These are phyloP conservation scores for Aegilops bicornis DNA, from an alignment of 176 grass and related monocot genomes.

Conservation along the genomic window DNA sequence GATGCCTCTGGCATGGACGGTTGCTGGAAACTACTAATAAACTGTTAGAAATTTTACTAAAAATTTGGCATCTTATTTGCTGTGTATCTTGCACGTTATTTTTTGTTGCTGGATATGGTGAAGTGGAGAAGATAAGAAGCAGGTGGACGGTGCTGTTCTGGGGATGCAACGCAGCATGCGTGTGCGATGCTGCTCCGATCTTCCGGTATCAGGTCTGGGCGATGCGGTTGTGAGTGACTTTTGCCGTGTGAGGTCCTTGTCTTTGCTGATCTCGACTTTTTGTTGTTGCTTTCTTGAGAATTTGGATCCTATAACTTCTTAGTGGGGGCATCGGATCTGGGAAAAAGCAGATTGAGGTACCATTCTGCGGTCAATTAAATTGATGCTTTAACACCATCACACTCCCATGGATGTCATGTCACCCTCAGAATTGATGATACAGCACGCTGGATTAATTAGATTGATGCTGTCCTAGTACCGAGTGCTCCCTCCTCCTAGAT, in stretches of 20 bases:
- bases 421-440: neutral
- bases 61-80: neutral
- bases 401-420: neutral
- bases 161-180: slow-evolving; percentile 16
- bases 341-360: neutral
- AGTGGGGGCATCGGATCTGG: neutral
- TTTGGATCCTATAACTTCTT: neutral
- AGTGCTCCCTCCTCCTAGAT: too few relatives aligned
- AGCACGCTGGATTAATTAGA: too few relatives aligned
- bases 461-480: too few relatives aligned
- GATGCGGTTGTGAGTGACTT: neutral
- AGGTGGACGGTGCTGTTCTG: neutral
- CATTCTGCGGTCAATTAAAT: neutral
- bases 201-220: neutral
- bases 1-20: neutral
- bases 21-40: too few relatives aligned
- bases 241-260: neutral
- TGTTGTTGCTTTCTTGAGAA: neutral
- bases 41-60: neutral
- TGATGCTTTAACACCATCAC: neutral
- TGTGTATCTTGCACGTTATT: neutral
- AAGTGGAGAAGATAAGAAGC: neutral
- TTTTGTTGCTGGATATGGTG: neutral
- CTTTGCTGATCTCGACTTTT: neutral
- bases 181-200: neutral